Evolutionary conservation across 805 yeast species (phyloP).

Genomic region (Saccharomyces kudriavzevii): DNA sequence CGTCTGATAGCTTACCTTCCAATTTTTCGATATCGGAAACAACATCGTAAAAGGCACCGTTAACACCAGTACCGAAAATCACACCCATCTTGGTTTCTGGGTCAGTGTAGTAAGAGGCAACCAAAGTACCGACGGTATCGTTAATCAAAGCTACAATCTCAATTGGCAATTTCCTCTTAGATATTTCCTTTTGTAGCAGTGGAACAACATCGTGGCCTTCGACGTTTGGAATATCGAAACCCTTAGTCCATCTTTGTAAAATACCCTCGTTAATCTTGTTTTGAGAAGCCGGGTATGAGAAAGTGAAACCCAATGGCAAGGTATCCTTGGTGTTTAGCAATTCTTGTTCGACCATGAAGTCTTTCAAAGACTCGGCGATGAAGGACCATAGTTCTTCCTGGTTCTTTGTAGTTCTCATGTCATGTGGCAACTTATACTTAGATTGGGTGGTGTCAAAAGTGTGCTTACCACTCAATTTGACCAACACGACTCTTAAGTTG

Average conservation of each 20-base stretch:
- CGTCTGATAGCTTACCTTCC: slow-evolving; percentile 57
- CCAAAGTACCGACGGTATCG: slow-evolving; percentile 95
- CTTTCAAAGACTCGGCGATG: slow-evolving; percentile 72
- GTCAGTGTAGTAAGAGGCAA: slow-evolving; percentile 90
- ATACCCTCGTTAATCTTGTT: slow-evolving; percentile 74
- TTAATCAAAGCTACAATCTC: slow-evolving; percentile 86
- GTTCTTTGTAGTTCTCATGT: slow-evolving; percentile 68
- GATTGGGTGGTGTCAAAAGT: slow-evolving; percentile 81
- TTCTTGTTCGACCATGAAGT: slow-evolving; percentile 57
- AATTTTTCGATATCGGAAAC: slow-evolving; percentile 71
- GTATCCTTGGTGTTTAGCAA: slow-evolving; percentile 58
- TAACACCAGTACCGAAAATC: slow-evolving; percentile 95
- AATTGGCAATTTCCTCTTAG: slow-evolving; percentile 60
- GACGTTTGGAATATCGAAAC: slow-evolving; percentile 86
- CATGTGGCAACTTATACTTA: slow-evolving; percentile 71
- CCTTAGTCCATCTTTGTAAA: slow-evolving; percentile 95
- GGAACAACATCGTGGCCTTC: slow-evolving; percentile 94
- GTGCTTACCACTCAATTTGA: slow-evolving; percentile 72
- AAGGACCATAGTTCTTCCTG: slow-evolving; percentile 71
- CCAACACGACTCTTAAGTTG: slow-evolving; percentile 85
- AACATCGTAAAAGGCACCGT: slow-evolving; percentile 88
- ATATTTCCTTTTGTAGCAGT: slow-evolving; percentile 71
- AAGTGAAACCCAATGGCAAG: slow-evolving; percentile 87
- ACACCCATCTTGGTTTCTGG: slow-evolving; percentile 86
- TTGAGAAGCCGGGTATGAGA: slow-evolving; percentile 86